A percentile compares a stretch with the other conserved stretches of the same genome.
phyloP scores from a whole-genome alignment of 257 asterid species.

The Solanum gracilifrons region DNA sequence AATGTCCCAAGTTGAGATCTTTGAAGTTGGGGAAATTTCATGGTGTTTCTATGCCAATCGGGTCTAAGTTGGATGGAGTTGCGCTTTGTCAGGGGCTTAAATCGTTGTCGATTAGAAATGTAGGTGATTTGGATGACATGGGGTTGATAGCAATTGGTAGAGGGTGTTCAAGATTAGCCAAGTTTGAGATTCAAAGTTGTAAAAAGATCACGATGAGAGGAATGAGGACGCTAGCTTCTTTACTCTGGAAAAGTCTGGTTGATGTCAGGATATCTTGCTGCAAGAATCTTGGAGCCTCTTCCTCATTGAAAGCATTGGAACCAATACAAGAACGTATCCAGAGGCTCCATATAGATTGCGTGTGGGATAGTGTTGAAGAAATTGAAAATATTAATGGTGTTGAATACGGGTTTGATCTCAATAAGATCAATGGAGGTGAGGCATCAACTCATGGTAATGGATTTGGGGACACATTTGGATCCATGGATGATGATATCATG shows the following conservation, averaged over 20 bases:
- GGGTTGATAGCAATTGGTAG: conserved; percentile 82
- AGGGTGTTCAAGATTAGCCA: conserved; percentile 60
- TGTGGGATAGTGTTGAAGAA: conserved; percentile 48
- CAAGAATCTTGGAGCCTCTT: conserved; percentile 48
- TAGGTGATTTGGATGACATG: conserved; percentile 65
- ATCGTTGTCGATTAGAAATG: conserved; percentile 58
- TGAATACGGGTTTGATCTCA: conserved; percentile 34
- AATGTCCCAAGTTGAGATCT: conserved; percentile 54
- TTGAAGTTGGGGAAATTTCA: conserved; percentile 73
- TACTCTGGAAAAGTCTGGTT: conserved; percentile 45
- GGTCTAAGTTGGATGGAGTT: conserved; percentile 69
- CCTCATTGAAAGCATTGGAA: conserved; percentile 59
- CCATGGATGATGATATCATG: conserved; percentile 10
- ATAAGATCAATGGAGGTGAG: conserved; percentile 25
- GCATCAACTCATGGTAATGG: conserved; percentile 5
- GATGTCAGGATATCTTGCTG: conserved; percentile 73
- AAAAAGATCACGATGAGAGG: conserved; percentile 58
- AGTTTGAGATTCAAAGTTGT: conserved; percentile 72
- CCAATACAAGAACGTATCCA: conserved; percentile 61
- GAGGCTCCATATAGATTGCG: conserved; percentile 71
- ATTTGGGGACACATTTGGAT: neutral
- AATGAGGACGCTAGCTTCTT: conserved; percentile 61
- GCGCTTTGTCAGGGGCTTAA: conserved; percentile 61
- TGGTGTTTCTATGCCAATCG: conserved; percentile 66
- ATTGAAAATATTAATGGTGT: conserved; percentile 26